Base-by-base conservation (phyloP, 257 asterid species). In the Solanum chilense region DNA sequence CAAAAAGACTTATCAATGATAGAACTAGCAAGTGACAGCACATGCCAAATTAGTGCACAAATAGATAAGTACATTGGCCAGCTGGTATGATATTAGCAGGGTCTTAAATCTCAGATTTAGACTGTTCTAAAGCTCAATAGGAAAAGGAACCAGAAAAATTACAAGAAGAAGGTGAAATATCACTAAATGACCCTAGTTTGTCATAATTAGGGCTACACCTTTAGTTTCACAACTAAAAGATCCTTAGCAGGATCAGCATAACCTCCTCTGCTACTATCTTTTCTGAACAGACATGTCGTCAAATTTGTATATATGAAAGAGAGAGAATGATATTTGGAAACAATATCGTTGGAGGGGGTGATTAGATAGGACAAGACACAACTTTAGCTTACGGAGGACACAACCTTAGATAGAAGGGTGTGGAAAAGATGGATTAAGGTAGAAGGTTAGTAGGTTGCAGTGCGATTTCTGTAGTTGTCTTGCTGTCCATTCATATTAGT, bases 1-100 rank as follows among this genome's bases (percentile, higher is more conserved):
- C 83, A 90, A 73, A 88, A 70, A 47, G 75, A 83, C 20, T 27
- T n/a, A 68, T 39, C 73, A 84, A 89, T 73, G 86, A 52, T 49
- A 76, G 70, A 82, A 73, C 23, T 42, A 87, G 74, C 44, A 87
- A 86, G 85, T 71, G 88, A 42, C 89, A 89, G 45, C 81, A 70
- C 37, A 78, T 9, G 29, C 41, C 64, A 20, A n/a, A 62, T 35
- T 29, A 80, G 66, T 29, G 27, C 68, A 80, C 85, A 47, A 80
- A 80, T 12, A 80, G 31, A 78, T 21, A 27, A 80, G 42, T 80
- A 80, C 85, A 49, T 20, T 16, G 42, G 44, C 69, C 68, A 49
- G 66, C 84, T 47, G 45, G 44, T 80, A 47, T 18, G 85, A 80
- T 29, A 80, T 80, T 47, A 16, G 44, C 44, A 80, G 68, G 69